Base-by-base conservation (phyloP, 306 rosid species). In the Echinosophora koreensis region DNA sequence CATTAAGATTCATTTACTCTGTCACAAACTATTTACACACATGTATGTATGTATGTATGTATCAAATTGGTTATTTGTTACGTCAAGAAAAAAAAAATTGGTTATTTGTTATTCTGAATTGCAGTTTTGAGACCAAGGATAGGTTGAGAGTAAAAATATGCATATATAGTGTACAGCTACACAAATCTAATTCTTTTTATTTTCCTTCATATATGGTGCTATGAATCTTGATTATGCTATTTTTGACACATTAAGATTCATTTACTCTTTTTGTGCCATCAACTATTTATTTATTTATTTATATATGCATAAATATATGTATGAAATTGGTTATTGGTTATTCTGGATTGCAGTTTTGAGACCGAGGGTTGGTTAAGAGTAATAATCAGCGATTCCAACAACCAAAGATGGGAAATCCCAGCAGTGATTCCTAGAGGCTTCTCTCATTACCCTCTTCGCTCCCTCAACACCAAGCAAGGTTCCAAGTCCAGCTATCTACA, bases 361-460 rank as follows among this genome's bases (percentile, higher is more conserved):
- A 81, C 69, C 8, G 60, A 78, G 62, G 87, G 87, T 5, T 79
- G 93, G 30, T 50, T 94, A 18, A 84, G 97, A 64, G 72, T 94
- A 39, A 75, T 82, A 74, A 86, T 94, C 69, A 86, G 79, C 1
- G 91, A 92, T 50, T 71, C 94, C 9, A 17, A 65, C 2, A 49
- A 74, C 1, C 74, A 79, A 78, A 83, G 97, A 76, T 94, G 97
- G 97, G 98, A 90, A 80, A 66, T 94, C 54, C 98, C 93, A 6
- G 46, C 82, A 37, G 41, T 94, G 10, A 74, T 94, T 46, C 86
- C 94, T 4, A 85, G 85, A 66, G 77, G 47, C 0, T 52, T 30
- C 49, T 66, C 81, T 57, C 4, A 32, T 51, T 6, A 34, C 37
- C 71, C 51, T 50, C 54, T 11, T n/a, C 73, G 59, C 4, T 42